These are phyloP conservation scores for Cercospora beticola DNA, from an alignment of 2,329 filamentous ascomycete species.

Conservation along the genomic window DNA sequence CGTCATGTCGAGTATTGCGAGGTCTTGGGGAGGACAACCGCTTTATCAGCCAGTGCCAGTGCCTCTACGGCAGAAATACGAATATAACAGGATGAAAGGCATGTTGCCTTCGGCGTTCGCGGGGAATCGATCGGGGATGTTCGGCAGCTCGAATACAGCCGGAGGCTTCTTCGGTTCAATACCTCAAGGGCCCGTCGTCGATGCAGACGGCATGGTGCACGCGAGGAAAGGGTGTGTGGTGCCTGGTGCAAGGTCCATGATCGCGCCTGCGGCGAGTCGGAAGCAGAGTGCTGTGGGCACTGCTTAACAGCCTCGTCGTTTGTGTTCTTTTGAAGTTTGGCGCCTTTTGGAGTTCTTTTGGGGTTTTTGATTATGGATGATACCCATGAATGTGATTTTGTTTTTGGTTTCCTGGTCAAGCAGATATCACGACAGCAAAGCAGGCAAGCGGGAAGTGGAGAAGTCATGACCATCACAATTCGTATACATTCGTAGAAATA, in stretches of 20 bases:
- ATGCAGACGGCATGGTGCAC: constrained; percentile 25
- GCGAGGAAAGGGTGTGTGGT: constrained; percentile 26
- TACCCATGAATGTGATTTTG: not conserved
- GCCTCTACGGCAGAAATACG: constrained; percentile 55
- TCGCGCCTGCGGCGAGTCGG: constrained; percentile 25
- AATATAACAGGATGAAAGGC: constrained; percentile 63
- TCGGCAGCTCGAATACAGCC: constrained; percentile 13
- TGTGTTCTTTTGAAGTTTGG: not conserved
- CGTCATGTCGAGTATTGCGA: constrained; percentile 75
- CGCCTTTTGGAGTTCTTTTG: not conserved
- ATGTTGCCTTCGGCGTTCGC: constrained; percentile 61
- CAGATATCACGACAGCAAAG: not conserved
- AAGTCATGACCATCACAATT: not conserved
- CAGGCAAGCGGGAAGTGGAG: not conserved
- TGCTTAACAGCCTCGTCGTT: not conserved
- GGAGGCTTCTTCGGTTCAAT: constrained; percentile 18
- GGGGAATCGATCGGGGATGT: constrained; percentile 13
- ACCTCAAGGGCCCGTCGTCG: constrained; percentile 17
- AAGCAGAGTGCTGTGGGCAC: constrained; percentile 25
- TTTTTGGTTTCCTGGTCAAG: not conserved
- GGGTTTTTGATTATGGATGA: not conserved
- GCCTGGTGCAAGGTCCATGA: constrained; percentile 31
- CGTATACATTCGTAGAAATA: not conserved
- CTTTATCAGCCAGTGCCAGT: constrained; percentile 64
- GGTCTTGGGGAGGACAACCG: constrained; percentile 72